Percentiles rank a stretch among this genome's conserved stretches.
Evolutionary conservation across 306 rosid genomes (phyloP).

Genomic region (Lathyrus sativus): DNA sequence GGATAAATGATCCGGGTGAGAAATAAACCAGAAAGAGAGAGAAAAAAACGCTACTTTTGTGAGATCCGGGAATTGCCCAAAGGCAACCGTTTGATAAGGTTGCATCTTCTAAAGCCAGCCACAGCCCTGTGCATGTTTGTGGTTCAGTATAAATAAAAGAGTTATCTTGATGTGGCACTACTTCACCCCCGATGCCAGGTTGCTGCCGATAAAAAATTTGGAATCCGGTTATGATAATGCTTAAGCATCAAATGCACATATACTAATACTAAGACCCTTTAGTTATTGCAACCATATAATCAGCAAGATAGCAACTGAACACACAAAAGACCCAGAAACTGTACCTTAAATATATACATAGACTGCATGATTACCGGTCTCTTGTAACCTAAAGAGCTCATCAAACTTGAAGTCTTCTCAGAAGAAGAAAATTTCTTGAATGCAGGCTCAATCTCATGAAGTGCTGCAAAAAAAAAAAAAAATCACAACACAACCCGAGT

Average conservation of each 20-base stretch:
- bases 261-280: not conserved
- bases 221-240: slow-evolving; percentile 22
- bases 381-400: slow-evolving; percentile 76
- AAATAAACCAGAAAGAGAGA: slow-evolving; percentile 15
- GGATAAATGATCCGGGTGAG: slow-evolving; percentile 2
- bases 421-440: slow-evolving; percentile 75
- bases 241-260: slow-evolving; percentile 20
- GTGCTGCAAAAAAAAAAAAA: slow-evolving; percentile 52
- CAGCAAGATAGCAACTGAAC: slow-evolving; percentile 29
- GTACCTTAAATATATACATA: slow-evolving; percentile 96
- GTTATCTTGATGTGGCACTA: slow-evolving; percentile 97
- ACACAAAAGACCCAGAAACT: slow-evolving; percentile 7
- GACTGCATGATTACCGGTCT: slow-evolving; percentile 82
- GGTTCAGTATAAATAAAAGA: slow-evolving; percentile 93
- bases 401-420: slow-evolving; percentile 62
- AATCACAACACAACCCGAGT: slow-evolving; percentile 30
- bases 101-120: slow-evolving; percentile 97
- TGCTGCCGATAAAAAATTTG: slow-evolving; percentile 58
- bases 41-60: slow-evolving; percentile 59
- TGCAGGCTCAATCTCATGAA: slow-evolving; percentile 81
- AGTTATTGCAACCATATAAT: slow-evolving; percentile 25
- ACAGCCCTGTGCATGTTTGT: slow-evolving; percentile 88
- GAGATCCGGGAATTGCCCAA: slow-evolving; percentile 97
- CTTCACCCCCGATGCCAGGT: slow-evolving; percentile 98
- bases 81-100: slow-evolving; percentile 77